Conservation (phyloP, 768 basidiomycete species). For the Trametes meyenii region DNA sequence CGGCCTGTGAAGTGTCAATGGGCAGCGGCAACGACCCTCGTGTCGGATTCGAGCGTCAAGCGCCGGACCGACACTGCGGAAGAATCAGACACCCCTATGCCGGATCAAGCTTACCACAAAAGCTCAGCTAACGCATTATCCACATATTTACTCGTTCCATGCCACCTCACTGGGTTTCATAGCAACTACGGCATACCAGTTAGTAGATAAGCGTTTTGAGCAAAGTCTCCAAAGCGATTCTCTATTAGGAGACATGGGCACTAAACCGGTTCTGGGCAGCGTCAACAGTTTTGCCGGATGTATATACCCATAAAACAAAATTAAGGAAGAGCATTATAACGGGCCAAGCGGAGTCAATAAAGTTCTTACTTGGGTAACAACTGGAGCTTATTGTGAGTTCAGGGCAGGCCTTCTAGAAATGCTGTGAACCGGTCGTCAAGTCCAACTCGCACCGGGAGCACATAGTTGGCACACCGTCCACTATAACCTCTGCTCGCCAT, state of each 20-base stretch:
- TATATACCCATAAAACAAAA: slow-evolving; percentile 1
- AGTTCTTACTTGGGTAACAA: slow-evolving; percentile 1
- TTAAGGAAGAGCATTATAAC: not conserved
- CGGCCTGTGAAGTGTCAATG: too few relatives aligned
- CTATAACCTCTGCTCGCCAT: slow-evolving; percentile 27
- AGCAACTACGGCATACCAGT: too few relatives aligned
- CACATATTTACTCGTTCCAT: not conserved
- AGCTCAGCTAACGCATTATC: not conserved
- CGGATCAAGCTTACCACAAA: not conserved
- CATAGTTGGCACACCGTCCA: slow-evolving; percentile 28
- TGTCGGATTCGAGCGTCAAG: too few relatives aligned
- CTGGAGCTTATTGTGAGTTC: slow-evolving; percentile 22
- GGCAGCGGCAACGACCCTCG: too few relatives aligned
- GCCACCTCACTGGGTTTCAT: not conserved
- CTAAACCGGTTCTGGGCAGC: too few relatives aligned
- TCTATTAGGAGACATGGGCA: too few relatives aligned
- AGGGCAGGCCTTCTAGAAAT: slow-evolving; percentile 29
- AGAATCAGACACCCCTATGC: not conserved
- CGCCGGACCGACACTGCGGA: slow-evolving; percentile 9
- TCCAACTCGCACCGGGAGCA: slow-evolving; percentile 21
- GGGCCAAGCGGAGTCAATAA: slow-evolving; percentile 2
- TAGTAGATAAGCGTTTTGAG: too few relatives aligned
- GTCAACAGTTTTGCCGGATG: slow-evolving; percentile 1
- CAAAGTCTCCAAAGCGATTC: too few relatives aligned
- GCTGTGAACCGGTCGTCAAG: slow-evolving; percentile 31